phyloP scores from a whole-genome alignment of 345 rosid species.

The Lagerstroemia speciosa region DNA sequence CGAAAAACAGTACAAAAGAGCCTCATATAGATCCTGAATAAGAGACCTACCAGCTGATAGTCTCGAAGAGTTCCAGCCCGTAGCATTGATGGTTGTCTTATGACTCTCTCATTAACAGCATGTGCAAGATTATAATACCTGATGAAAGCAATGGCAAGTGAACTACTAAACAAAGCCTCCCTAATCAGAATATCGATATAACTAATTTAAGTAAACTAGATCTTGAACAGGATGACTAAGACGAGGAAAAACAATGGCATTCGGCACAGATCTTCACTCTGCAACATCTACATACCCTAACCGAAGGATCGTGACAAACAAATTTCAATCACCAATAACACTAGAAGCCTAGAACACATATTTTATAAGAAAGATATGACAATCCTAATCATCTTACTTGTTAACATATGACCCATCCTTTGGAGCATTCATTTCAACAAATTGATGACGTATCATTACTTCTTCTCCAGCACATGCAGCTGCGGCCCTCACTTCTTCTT shows the following conservation, averaged over 20 bases:
- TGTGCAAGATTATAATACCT: slow-evolving; percentile 97
- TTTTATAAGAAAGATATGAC: not conserved
- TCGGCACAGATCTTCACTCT: not conserved
- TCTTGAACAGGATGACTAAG: not conserved
- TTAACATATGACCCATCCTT: slow-evolving; percentile 80
- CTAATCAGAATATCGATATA: not conserved
- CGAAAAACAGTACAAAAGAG: not conserved
- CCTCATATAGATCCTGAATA: not conserved
- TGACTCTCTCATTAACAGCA: slow-evolving; percentile 90
- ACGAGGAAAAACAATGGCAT: not conserved
- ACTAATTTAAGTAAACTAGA: not conserved
- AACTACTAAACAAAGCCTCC: slow-evolving; percentile 8
- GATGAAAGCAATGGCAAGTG: slow-evolving; percentile 11
- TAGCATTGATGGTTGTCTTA: slow-evolving; percentile 92
- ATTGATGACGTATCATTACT: slow-evolving; percentile 87
- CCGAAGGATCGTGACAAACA: not conserved
- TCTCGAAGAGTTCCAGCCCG: slow-evolving; percentile 92
- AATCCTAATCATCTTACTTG: slow-evolving; percentile 51
- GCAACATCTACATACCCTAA: not conserved
- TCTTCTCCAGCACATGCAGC: slow-evolving; percentile 97
- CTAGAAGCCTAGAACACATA: not conserved
- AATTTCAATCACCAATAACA: not conserved
- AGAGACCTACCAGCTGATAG: slow-evolving; percentile 85
- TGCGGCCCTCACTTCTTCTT: slow-evolving; percentile 90
- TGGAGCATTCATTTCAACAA: slow-evolving; percentile 98